phyloP scores from a whole-genome alignment of 768 basidiomycete species.

The Paxillus involutus region DNA sequence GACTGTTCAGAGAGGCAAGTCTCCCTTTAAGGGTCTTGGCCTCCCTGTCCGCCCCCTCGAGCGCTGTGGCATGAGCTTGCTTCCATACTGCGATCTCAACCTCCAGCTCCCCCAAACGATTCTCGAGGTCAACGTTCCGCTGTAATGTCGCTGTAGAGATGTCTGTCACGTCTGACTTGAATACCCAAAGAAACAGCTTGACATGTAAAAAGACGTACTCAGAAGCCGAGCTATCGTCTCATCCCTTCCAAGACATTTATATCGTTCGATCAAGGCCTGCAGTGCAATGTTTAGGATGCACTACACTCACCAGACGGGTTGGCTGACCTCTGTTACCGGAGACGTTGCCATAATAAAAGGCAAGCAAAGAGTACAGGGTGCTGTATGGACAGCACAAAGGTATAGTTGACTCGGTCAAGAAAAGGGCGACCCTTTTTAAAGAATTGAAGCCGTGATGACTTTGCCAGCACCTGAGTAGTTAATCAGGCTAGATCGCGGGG shows the following conservation, averaged over 20 bases:
- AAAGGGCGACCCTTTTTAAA: constrained; percentile 35
- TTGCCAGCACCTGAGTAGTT: constrained; percentile 41
- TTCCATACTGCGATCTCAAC: constrained; percentile 71
- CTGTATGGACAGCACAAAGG: constrained; percentile 38
- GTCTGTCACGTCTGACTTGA: constrained; percentile 38
- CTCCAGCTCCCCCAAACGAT: constrained; percentile 65
- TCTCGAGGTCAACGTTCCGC: constrained; percentile 63
- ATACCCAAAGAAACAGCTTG: neutral
- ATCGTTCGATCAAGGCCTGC: constrained; percentile 17
- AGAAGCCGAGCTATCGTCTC: constrained; percentile 62
- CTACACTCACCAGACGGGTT: constrained; percentile 61
- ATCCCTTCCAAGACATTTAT: constrained; percentile 48
- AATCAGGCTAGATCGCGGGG: constrained; percentile 55
- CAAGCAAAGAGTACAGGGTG: constrained; percentile 26
- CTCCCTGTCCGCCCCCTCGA: constrained; percentile 64
- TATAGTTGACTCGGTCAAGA: constrained; percentile 12
- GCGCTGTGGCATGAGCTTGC: constrained; percentile 61
- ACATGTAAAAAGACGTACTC: constrained; percentile 39
- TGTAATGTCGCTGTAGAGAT: constrained; percentile 64
- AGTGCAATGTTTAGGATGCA: constrained; percentile 6
- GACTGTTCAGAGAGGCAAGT: constrained; percentile 60
- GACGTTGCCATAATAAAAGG: constrained; percentile 52
- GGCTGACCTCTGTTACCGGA: constrained; percentile 57
- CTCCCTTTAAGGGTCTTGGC: constrained; percentile 68
- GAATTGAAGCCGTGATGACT: constrained; percentile 27